phyloP scores from a whole-genome alignment of 371 early-diverging fungal genomes.

The Mortierella polycephala region DNA sequence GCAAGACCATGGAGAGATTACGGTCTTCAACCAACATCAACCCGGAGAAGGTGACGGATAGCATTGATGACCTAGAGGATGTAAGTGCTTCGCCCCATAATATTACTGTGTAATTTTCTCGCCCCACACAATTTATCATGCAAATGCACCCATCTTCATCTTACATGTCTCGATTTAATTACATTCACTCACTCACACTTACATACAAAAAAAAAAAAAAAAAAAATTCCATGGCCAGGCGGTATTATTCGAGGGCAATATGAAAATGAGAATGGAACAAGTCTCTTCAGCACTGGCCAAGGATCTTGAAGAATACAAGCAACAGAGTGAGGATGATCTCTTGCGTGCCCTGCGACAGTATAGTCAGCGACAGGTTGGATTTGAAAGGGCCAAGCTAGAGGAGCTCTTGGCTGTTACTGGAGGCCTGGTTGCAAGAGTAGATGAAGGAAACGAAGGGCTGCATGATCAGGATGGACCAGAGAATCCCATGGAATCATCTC shows the following conservation, averaged over 20 bases:
- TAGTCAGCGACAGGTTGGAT: slow-evolving; percentile 48
- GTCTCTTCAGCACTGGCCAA: slow-evolving; percentile 30
- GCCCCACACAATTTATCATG: not conserved
- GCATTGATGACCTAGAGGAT: slow-evolving; percentile 53
- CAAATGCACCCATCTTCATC: not conserved
- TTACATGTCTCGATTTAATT: not conserved
- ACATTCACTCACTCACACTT: not conserved
- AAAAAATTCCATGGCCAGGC: slow-evolving; percentile 13
- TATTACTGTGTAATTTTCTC: too few relatives aligned
- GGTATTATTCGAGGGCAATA: slow-evolving; percentile 44
- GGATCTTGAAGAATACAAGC: slow-evolving; percentile 43
- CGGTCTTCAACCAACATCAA: slow-evolving; percentile 50
- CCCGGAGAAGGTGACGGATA: slow-evolving; percentile 53
- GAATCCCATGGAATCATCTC: not conserved
- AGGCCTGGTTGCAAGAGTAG: slow-evolving; percentile 3
- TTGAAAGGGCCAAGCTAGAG: slow-evolving; percentile 47
- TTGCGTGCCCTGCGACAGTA: slow-evolving; percentile 40
- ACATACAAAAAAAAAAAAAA: not conserved
- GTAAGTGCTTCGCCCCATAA: slow-evolving; percentile 22
- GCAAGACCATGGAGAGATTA: slow-evolving; percentile 50
- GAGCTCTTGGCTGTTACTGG: slow-evolving; percentile 36
- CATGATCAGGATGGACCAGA: slow-evolving; percentile 2
- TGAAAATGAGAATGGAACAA: slow-evolving; percentile 49
- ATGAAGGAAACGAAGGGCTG: too few relatives aligned
- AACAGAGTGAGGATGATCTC: slow-evolving; percentile 44